Conservation (phyloP, 208 protist species). For the Trypanosomatidae sp. region DNA sequence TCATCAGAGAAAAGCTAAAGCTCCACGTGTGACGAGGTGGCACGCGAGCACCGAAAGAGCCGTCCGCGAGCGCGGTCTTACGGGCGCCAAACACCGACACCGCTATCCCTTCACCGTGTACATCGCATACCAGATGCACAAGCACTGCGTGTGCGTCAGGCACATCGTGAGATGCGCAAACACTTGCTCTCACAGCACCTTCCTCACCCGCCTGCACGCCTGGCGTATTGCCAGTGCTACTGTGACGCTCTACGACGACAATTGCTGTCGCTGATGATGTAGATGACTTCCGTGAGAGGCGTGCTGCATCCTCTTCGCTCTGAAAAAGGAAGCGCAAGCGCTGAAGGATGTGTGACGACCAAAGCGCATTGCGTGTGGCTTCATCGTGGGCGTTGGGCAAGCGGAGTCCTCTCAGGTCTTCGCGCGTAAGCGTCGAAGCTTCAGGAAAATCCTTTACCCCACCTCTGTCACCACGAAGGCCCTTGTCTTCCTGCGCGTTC, state of each 20-base stretch:
- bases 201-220: too few species aligned
- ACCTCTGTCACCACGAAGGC: not conserved
- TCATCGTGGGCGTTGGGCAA: slow-evolving; percentile 10
- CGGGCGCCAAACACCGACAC: slow-evolving; percentile 16
- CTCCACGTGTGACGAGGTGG: slow-evolving; percentile 20
- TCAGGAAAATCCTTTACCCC: not conserved
- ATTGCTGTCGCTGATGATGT: not conserved
- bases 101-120: too few species aligned
- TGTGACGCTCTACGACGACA: slow-evolving; percentile 2
- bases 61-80: not conserved
- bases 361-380: slow-evolving; percentile 8
- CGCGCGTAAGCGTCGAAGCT: not conserved
- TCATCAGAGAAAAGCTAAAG: slow-evolving; percentile 12
- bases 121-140: slow-evolving; percentile 5
- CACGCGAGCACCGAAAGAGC: not conserved
- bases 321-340: slow-evolving; percentile 32
- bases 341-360: slow-evolving; percentile 18
- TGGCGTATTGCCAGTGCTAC: not conserved
- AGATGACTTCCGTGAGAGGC: not conserved
- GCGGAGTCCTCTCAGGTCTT: slow-evolving; percentile 20
- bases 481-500: slow-evolving; percentile 27
- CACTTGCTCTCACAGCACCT: not conserved
- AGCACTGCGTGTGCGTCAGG: slow-evolving; percentile 9
- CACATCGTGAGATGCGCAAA: slow-evolving; percentile 2
- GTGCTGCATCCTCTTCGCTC: slow-evolving; percentile 18